These are phyloP conservation scores for Neoboletus brunneissimus DNA, from an alignment of 768 basidiomycete genomes.

Conservation along the genomic window DNA sequence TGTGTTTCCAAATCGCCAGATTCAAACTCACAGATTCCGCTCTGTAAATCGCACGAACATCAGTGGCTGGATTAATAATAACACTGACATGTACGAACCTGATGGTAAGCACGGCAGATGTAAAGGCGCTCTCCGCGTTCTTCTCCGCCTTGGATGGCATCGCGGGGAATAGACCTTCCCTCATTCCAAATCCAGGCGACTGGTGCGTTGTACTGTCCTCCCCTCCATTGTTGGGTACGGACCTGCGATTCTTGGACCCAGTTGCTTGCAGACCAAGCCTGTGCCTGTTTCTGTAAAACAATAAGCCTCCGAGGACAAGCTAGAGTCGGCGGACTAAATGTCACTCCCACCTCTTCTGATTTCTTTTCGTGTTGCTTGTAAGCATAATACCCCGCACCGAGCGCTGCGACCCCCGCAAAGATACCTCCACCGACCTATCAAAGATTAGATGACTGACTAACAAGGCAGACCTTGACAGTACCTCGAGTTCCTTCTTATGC, in stretches of 20 bases:
- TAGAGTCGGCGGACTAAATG: background rate
- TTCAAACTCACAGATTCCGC: constrained; percentile 47
- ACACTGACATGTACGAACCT: constrained; percentile 39
- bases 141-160: constrained; percentile 56
- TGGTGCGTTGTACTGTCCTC: constrained; percentile 43
- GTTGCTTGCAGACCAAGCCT: constrained; percentile 45
- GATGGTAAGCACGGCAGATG: constrained; percentile 56
- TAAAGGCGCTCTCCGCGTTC: constrained; percentile 53
- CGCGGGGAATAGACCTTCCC: constrained; percentile 56
- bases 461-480: constrained; percentile 18
- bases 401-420: constrained; percentile 47
- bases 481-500: constrained; percentile 58
- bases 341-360: constrained; percentile 49
- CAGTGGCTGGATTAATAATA: background rate
- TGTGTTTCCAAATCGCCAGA: background rate
- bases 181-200: constrained; percentile 61
- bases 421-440: constrained; percentile 64
- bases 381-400: constrained; percentile 50
- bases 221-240: constrained; percentile 50
- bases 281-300: constrained; percentile 44
- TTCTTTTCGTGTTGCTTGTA: constrained; percentile 56
- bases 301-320: background rate
- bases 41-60: constrained; percentile 34
- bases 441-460: constrained; percentile 5
- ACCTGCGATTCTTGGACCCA: constrained; percentile 58